Evolutionary conservation across 2,329 filamentous ascomycete genomes (phyloP), one percentile per base, ranked within the genome.

Genomic region (Pyricularia sp.): DNA sequence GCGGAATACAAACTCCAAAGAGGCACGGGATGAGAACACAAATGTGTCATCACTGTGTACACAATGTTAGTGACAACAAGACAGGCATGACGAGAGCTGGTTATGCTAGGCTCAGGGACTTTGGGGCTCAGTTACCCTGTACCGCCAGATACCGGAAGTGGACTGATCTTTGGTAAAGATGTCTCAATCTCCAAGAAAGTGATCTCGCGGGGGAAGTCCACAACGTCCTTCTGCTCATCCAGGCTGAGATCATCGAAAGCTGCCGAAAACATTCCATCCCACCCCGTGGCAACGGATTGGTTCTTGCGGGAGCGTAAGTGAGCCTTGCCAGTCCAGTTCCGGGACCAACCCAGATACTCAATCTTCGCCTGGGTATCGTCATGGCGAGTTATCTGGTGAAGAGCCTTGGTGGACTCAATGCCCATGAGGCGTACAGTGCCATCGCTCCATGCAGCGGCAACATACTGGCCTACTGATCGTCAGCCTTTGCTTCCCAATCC

Each of bases 401-500:
- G 88, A 14, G 90, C 87, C 79, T 94, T 97, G 77, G 89, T 91
- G 59, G 88, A 94, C 77, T 95, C 93, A 26, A 93, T 81, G 70
- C 91, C 91, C 77, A 94, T 86, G 50, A 97, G 80, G 69, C 92
- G 88, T 25, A 95, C 87, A 7, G 86, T 86, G 31, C 92, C 91
- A 80, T 97, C 92, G 73, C 87, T 92, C 88, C 92, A 97, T 64
- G 89, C 92, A 17, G 95, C 87, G 17, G 93, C 93, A 68, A 97
- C 84, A 61, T 92, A 88, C 71, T 92, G 90, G 10, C 90, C 89
- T 90, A 69, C 6, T 69, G 9, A 12, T 14, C 17, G 63, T 71
- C 26, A 69, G 66, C 59, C 20, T 31, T 28, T 50, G 23, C 14
- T 30, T 26, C 11, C 50, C n/a, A 20, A 25, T 12, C 64, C 1